Base-by-base conservation (phyloP, 257 asterid species). In the Solanum lycopersicoides region DNA sequence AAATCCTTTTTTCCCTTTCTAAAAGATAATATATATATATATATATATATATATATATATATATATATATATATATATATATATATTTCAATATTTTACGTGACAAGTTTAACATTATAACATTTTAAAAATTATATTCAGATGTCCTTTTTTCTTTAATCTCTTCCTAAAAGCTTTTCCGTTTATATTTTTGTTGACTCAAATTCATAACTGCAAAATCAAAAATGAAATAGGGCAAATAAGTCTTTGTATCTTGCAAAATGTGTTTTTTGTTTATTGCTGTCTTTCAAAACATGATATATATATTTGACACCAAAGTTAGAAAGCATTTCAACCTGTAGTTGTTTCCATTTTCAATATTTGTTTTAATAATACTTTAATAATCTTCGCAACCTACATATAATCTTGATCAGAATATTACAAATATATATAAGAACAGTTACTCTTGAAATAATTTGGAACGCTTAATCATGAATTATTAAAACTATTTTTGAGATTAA, bases 161-260 rank as follows among this genome's bases (percentile, higher is more conserved):
- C 71, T 32, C 15, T 63, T 6, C 1, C 30, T 63, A 6, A 12
- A 1, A 63, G 32, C 15, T 12, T 0, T n/a, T 65, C 0, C 34
- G 0, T n/a, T 12, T 65, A n/a, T 65, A 11, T 65, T 65, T 23
- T 63, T 23, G 3, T 1, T n/a, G 1, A 11, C 7, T 65, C 0
- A 0, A 11, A 65, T 1, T 5, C 3, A 0, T 6, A 11, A n/a
- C 9, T n/a, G 0, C 0, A n/a, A 65, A 65, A 65, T n/a, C 7
- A 0, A n/a, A n/a, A 5, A 1, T n/a, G 4, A n/a, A 65, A 65
- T 2, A 11, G 4, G 3, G 9, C 4, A 65, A 65, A 65, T 1
- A n/a, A 65, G 65, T 42, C 15, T 12, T 77, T 44, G 8, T 14
- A 7, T 79, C 25, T 45, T 16, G 5, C 3, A 16, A 18, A 79